Conservation (phyloP, 1,139 yeast genomes). For the Candida pseudoviswanathii region DNA sequence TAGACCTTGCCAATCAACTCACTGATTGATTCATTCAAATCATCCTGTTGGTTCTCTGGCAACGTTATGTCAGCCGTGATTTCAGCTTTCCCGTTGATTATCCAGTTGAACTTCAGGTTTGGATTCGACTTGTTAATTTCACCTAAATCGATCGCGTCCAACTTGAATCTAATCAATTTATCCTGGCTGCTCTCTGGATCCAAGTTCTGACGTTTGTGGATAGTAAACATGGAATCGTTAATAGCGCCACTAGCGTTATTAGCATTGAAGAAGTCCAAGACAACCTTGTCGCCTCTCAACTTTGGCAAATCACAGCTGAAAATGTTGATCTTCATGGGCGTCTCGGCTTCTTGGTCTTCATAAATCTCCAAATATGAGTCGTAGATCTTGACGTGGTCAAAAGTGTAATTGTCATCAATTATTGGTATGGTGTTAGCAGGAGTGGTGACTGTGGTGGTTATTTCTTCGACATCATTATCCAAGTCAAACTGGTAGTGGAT, state of each 20-base stretch:
- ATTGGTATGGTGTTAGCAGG: constrained; percentile 11
- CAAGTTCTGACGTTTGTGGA: constrained; percentile 55
- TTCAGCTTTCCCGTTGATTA: constrained; percentile 69
- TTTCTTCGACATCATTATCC: constrained; percentile 24
- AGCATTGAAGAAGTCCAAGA: constrained; percentile 70
- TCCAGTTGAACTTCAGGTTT: constrained; percentile 60
- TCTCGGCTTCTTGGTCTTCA: constrained; percentile 23
- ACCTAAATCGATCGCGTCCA: constrained; percentile 64
- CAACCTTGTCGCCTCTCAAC: constrained; percentile 57
- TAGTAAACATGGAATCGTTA: constrained; percentile 72
- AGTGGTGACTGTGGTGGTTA: constrained; percentile 5
- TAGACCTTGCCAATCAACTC: constrained; percentile 30
- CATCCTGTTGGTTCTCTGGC: constrained; percentile 45
- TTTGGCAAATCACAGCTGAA: constrained; percentile 68
- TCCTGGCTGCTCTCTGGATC: constrained; percentile 30
- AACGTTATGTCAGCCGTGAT: constrained; percentile 69
- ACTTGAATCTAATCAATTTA: constrained; percentile 59
- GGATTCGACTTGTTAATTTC: constrained; percentile 38
- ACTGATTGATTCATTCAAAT: constrained; percentile 24
- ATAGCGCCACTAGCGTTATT: constrained; percentile 71
- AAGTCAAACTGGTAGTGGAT: constrained; percentile 38
- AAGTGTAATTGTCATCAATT: constrained; percentile 45
- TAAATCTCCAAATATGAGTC: constrained; percentile 56
- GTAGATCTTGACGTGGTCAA: constrained; percentile 53
- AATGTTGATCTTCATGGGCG: constrained; percentile 54